Base-by-base conservation (phyloP, 257 asterid species). In the Nyctanthes arbortristis region DNA sequence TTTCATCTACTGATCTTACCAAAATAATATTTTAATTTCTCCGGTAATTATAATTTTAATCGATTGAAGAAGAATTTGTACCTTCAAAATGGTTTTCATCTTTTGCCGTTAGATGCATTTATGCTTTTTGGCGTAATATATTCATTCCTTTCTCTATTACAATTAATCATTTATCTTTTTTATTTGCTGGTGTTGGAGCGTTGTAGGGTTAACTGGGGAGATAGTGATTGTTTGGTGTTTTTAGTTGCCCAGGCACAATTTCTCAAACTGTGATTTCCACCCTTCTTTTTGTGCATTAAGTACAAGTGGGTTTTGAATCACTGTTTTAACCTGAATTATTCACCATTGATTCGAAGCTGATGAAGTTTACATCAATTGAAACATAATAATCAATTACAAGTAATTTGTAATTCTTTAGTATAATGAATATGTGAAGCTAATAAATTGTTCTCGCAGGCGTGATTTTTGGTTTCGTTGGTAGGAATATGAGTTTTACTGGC, bases 401-500 rank as follows among this genome's bases (percentile, higher is more conserved):
- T 18, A 20, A 22, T 22, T 20, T 52, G 30, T 22, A 22, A 52
- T 8, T n/a, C 5, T 13, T 39, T 39, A 39, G 18, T 49, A 49
- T 47, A 47, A 47, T 47, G 57, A 5, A 47, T 20, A 47, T 52
- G 29, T 39, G 47, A n/a, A n/a, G n/a, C n/a, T n/a, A n/a, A 22
- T 52, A 52, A 22, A 52, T 52, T 52, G 29, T 35, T 28, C 22
- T 52, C 22, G 58, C 58, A 68, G 80, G 76, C 68, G 64, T 56
- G 18, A 27, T 61, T 65, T 49, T 66, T 37, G 3, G 29, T n/a
- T 37, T 32, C 10, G 10, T 67, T 71, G 67, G 81, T 77, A 78
- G 77, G 69, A 82, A 65, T 27, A 89, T 89, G 96, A 89, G 92
- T 73, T 79, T 82, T 67, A 49, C 90, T 6, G 90, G 88, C 58